Base-by-base conservation (phyloP, 2,329 filamentous ascomycete species). In the Ramularia collo-cygni region DNA sequence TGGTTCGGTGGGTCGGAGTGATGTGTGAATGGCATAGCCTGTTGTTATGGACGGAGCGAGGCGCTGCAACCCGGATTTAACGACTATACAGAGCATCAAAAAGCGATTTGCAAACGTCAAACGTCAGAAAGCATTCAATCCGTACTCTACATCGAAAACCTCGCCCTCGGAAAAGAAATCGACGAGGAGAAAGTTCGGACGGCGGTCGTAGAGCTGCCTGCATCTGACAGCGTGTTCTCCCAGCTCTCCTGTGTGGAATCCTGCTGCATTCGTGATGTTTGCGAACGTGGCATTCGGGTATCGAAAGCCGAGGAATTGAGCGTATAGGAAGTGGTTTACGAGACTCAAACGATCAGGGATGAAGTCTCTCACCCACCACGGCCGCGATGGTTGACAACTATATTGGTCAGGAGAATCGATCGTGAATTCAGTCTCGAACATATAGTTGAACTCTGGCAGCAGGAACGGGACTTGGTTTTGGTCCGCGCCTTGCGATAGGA, bases 241-340 rank as follows among this genome's bases (percentile, higher is more conserved):
- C 24, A 71, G 44, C 62, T 67, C 3, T 55, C 65, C 38, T 62
- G 64, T 42, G 62, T 64, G 7, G 50, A 56, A 51, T 1, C 49
- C 60, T 6, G 59, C 64, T 4, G 64, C 60, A 41, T 71, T 71
- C 2, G 68, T 70, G n/a, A 44, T 59, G 3, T 45, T 51, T 4
- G 67, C 68, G 14, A 47, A 57, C 2, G 55, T 46, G 5, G 64
- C 59, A 41, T 70, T 67, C 3, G 68, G 68, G 17, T 70, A 53
- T 31, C 62, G 46, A 17, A 67, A 54, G 2, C 67, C 67, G 1
- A 69, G 42, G 16, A 70, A 54, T 32, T 68, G 61, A 2, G 64
- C 53, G 37, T 71, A 65, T 7, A 71, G 52, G 46, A 68, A 70
- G 48, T 71, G 68, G 35, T 71, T 71, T 40, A 70, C 59, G 13